phyloP scores from a whole-genome alignment of 768 basidiomycete species.

The Multifurca ochricompacta region DNA sequence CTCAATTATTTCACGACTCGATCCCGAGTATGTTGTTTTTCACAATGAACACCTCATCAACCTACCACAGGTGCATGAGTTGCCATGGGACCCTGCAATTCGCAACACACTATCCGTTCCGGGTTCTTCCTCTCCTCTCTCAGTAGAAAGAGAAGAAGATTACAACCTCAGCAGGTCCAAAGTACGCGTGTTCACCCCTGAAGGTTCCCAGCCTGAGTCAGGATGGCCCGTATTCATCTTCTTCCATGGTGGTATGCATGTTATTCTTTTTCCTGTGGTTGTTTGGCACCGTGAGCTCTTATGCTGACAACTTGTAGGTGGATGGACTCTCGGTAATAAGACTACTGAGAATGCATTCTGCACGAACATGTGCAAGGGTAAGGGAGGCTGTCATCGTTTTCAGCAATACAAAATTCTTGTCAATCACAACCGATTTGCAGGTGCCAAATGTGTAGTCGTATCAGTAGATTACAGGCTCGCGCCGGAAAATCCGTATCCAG shows the following conservation, averaged over 20 bases:
- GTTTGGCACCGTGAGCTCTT: neutral
- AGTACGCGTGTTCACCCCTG: slow-evolving; percentile 59
- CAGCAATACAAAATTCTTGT: neutral
- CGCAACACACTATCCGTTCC: slow-evolving; percentile 47
- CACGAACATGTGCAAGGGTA: slow-evolving; percentile 53
- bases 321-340: slow-evolving; percentile 70
- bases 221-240: slow-evolving; percentile 72
- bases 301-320: slow-evolving; percentile 36
- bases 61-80: slow-evolving; percentile 42
- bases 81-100: slow-evolving; percentile 54
- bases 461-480: slow-evolving; percentile 67
- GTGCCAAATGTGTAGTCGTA: slow-evolving; percentile 52
- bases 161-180: slow-evolving; percentile 43
- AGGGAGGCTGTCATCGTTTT: slow-evolving; percentile 7
- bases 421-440: slow-evolving; percentile 26
- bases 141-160: slow-evolving; percentile 49
- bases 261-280: neutral
- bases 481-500: slow-evolving; percentile 63
- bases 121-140: slow-evolving; percentile 47
- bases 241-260: slow-evolving; percentile 59
- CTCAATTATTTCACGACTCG: slow-evolving; percentile 46
- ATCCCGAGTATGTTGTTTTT: slow-evolving; percentile 60
- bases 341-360: slow-evolving; percentile 51
- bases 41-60: slow-evolving; percentile 44
- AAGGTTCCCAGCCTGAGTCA: slow-evolving; percentile 37